Evolutionary conservation across 2,329 filamentous ascomycete genomes (phyloP).

Genomic region (Dothistroma pini): DNA sequence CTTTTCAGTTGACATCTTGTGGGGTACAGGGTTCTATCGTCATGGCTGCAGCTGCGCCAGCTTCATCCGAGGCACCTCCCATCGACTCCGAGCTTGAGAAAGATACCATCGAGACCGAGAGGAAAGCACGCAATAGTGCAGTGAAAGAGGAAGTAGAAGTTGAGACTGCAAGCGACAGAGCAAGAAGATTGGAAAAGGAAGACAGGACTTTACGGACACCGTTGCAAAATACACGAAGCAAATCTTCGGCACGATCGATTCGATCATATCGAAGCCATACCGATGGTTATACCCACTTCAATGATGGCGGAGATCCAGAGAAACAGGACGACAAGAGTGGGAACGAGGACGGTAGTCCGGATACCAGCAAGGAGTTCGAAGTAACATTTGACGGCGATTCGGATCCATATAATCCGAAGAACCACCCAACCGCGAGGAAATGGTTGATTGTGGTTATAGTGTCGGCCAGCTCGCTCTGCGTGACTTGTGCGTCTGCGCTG

Average conservation of each 20-base stretch:
- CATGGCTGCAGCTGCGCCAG: neutral
- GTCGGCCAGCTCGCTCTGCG: slow-evolving; percentile 71
- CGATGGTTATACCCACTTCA: slow-evolving; percentile 28
- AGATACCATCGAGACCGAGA: slow-evolving; percentile 29
- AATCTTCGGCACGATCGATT: slow-evolving; percentile 29
- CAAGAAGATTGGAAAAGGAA: slow-evolving; percentile 39
- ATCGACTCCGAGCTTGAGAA: slow-evolving; percentile 7
- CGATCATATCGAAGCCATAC: slow-evolving; percentile 26
- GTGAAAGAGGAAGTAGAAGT: slow-evolving; percentile 6
- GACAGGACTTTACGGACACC: slow-evolving; percentile 1
- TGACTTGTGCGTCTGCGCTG: slow-evolving; percentile 83
- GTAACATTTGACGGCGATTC: slow-evolving; percentile 72
- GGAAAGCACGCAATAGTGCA: neutral
- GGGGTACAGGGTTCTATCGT: neutral
- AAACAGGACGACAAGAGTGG: neutral
- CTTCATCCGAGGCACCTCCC: neutral
- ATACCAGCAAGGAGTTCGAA: slow-evolving; percentile 53
- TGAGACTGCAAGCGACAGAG: slow-evolving; percentile 27
- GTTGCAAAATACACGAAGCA: slow-evolving; percentile 22
- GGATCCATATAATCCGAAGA: slow-evolving; percentile 72
- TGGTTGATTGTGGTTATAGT: slow-evolving; percentile 77
- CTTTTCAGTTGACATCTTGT: neutral
- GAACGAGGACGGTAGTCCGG: neutral
- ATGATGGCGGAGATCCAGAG: slow-evolving; percentile 8
- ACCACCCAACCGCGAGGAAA: slow-evolving; percentile 61